Base-by-base conservation (phyloP, 768 basidiomycete species). In the Hygrophoropsis aurantiaca region DNA sequence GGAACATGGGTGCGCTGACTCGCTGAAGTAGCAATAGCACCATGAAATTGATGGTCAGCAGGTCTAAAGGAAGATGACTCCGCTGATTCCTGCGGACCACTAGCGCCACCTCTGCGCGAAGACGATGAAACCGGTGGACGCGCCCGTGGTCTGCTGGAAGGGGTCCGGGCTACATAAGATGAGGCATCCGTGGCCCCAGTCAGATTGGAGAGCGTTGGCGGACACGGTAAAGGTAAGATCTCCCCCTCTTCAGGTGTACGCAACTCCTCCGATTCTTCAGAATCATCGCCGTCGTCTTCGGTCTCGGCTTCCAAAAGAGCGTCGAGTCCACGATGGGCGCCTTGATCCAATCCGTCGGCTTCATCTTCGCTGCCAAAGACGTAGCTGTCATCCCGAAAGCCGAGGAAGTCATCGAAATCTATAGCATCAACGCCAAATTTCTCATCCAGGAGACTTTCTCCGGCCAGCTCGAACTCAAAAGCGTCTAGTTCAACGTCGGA, bases 241-340 rank as follows among this genome's bases (percentile, higher is more conserved):
- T 59, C 61, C 23, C 51, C 52, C 18, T 66, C 59, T 30, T 57
- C 56, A 30, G 61, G 66, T 20, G 59, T 68, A 19, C 51, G 61
- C 33, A 56, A 49, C 18, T 60, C 61, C 42, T 61, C 64, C 11
- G 64, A 68, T 9, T 54, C 58, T 26, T 55, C 64, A 30, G 27
- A 30, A 16, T 64, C 59, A 7, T 64, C 64, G 7, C 51, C 55
- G 4, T 61, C 55, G 41, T 66, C 64, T 1, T 47, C 60, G 24
- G 64, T 60, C 13, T 32, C 26, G 35, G 53, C 52, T 25, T 66
- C 55, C 32, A 64, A 57, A 20, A 52, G 20, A 24, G 27, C 44
- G 18, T 64, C 50, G 3, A 43, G 52, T 25, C 50, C 13, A 27
- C 45, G 42, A 16, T 23, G 19, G 16, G 18, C 19, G 35, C 56